These are phyloP conservation scores for Parascedosporium putredinis DNA, from an alignment of 2,329 filamentous ascomycete genomes.

Conservation along the genomic window DNA sequence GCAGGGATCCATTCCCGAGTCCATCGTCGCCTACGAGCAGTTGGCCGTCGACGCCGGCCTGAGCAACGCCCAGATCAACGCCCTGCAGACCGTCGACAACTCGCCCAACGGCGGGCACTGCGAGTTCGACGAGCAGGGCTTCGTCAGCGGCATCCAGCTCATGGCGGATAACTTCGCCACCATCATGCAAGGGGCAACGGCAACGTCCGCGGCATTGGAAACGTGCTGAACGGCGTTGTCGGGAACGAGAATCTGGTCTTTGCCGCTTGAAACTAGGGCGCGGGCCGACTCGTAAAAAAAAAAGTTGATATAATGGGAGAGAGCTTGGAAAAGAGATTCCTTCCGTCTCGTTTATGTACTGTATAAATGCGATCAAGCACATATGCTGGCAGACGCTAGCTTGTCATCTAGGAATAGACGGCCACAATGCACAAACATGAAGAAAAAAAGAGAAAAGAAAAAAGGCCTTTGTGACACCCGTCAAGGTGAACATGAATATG, in stretches of 20 bases:
- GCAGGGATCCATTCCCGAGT: conserved; percentile 38
- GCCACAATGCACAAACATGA: neutral
- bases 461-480: neutral
- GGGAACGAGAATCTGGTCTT: conserved; percentile 7
- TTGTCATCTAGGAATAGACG: neutral
- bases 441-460: neutral
- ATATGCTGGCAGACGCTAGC: neutral
- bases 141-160: conserved; percentile 46
- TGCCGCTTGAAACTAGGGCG: too few relatives aligned
- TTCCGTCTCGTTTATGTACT: neutral
- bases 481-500: too few relatives aligned
- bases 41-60: conserved; percentile 33
- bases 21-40: conserved; percentile 40
- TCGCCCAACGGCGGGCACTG: conserved; percentile 46
- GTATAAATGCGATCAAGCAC: neutral
- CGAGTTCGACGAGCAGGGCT: conserved; percentile 43
- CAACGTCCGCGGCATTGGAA: conserved; percentile 35
- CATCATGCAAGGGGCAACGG: conserved; percentile 41
- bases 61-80: conserved; percentile 30
- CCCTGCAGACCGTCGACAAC: conserved; percentile 46
- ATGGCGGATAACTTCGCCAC: conserved; percentile 41
- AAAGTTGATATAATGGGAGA: too few relatives aligned
- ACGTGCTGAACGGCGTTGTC: conserved; percentile 30
- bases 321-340: neutral
- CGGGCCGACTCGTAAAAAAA: too few relatives aligned